Evolutionary conservation across 148 eudicot species (phyloP).

Genomic region (Rhododendron ovatum): DNA sequence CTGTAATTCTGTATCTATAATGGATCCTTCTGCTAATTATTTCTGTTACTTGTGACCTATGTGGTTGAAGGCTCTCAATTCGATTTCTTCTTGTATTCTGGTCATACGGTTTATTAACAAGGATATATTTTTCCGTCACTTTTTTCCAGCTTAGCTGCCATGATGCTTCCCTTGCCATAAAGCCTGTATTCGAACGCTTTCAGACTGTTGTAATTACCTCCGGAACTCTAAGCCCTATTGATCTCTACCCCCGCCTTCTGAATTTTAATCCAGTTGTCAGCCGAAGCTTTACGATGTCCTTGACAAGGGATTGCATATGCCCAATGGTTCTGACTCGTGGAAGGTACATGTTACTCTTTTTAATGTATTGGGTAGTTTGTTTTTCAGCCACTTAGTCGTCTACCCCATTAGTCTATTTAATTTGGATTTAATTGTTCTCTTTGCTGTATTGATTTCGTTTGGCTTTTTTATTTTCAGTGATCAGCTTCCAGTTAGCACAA

Average conservation of each 20-base stretch:
- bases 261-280: constrained; percentile 96
- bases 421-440: neutral
- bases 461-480: constrained; percentile 54
- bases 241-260: constrained; percentile 96
- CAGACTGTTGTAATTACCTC: constrained; percentile 97
- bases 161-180: constrained; percentile 98
- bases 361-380: neutral
- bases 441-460: constrained; percentile 2
- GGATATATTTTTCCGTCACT: neutral
- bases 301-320: constrained; percentile 98
- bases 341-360: constrained; percentile 46
- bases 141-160: constrained; percentile 78
- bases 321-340: constrained; percentile 99
- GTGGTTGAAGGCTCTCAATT: neutral
- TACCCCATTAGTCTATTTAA: neutral
- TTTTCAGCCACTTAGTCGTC: neutral
- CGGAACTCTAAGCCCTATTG: constrained; percentile 98
- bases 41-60: neutral
- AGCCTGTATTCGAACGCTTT: constrained; percentile 96
- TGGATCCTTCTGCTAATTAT: neutral
- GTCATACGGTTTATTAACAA: neutral
- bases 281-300: constrained; percentile 95
- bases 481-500: constrained; percentile 98
- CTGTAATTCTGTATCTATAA: neutral
- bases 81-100: constrained; percentile 1